These are phyloP conservation scores for Colletotrichum caudatum DNA, from an alignment of 2,329 filamentous ascomycete genomes.

Conservation along the genomic window DNA sequence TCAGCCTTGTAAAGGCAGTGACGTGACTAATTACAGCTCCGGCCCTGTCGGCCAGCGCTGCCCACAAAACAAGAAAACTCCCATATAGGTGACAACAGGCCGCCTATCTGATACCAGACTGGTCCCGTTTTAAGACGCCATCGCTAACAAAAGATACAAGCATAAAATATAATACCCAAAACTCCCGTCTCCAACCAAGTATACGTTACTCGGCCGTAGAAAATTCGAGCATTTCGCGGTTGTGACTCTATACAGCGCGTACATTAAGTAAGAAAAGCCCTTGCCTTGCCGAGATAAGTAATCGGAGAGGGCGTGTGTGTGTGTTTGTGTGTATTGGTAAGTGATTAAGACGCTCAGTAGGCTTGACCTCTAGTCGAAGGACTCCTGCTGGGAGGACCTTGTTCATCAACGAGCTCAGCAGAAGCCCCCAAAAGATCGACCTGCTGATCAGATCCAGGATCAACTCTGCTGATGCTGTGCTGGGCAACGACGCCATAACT, in stretches of 20 bases:
- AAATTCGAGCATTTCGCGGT: constrained; percentile 1
- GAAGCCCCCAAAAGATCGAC: constrained; percentile 64
- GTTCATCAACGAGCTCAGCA: constrained; percentile 67
- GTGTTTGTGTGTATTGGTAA: neutral
- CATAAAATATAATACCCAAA: constrained; percentile 18
- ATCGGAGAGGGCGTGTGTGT: neutral
- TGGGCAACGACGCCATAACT: constrained; percentile 70
- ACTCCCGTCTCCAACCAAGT: constrained; percentile 28
- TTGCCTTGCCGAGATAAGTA: neutral
- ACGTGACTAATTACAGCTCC: constrained; percentile 25
- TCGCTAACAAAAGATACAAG: constrained; percentile 34
- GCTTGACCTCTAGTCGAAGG: constrained; percentile 32
- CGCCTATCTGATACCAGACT: constrained; percentile 33
- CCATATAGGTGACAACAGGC: neutral
- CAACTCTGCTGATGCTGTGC: constrained; percentile 67
- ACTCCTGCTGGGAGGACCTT: constrained; percentile 30
- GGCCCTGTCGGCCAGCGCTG: neutral
- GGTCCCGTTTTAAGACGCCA: constrained; percentile 36
- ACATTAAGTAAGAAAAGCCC: neutral
- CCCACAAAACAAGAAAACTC: neutral
- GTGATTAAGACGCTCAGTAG: constrained; percentile 7
- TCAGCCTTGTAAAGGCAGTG: constrained; percentile 5
- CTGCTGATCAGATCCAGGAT: constrained; percentile 58
- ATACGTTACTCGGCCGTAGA: constrained; percentile 2
- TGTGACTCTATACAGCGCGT: constrained; percentile 32